Conservation (phyloP, 1,139 yeast species). For the Yarrowia galli region DNA sequence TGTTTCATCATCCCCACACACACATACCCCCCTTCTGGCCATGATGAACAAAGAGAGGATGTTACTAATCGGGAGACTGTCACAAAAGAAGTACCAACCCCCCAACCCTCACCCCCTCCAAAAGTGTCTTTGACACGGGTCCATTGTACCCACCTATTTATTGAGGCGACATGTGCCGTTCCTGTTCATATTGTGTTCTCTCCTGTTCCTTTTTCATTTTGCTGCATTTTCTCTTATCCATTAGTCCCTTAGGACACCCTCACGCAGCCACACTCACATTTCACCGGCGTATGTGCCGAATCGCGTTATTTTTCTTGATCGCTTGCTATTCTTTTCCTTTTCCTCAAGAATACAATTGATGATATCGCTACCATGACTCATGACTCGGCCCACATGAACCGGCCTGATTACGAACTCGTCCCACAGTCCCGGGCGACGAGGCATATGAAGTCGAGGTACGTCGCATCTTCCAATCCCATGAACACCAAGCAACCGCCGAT, state of each 20-base stretch:
- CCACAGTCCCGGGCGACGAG: conserved; percentile 19
- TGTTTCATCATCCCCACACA: conserved; percentile 7
- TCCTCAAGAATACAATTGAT: conserved; percentile 35
- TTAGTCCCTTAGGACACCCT: conserved; percentile 18
- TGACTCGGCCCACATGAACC: conserved; percentile 21
- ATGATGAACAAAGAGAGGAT: not conserved
- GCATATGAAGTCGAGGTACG: conserved; percentile 12
- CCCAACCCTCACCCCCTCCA: not conserved
- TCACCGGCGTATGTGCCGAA: conserved; percentile 17
- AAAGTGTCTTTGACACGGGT: conserved; percentile 15
- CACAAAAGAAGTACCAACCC: not conserved
- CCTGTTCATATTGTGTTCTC: conserved; percentile 14
- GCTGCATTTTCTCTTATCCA: conserved; percentile 17
- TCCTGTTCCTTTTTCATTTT: conserved; percentile 21
- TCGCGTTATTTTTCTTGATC: conserved; percentile 34
- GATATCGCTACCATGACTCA: conserved; percentile 34
- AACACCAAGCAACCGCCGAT: not conserved
- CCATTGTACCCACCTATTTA: conserved; percentile 10
- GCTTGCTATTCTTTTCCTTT: conserved; percentile 28
- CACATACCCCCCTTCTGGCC: not conserved
- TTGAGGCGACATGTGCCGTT: conserved; percentile 28
- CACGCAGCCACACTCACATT: conserved; percentile 10
- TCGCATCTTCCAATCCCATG: conserved; percentile 9
- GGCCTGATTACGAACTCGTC: conserved; percentile 5
- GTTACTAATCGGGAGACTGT: not conserved